These are phyloP conservation scores for Jatropha podagrica DNA, from an alignment of 441 rosid species.

Conservation along the genomic window DNA sequence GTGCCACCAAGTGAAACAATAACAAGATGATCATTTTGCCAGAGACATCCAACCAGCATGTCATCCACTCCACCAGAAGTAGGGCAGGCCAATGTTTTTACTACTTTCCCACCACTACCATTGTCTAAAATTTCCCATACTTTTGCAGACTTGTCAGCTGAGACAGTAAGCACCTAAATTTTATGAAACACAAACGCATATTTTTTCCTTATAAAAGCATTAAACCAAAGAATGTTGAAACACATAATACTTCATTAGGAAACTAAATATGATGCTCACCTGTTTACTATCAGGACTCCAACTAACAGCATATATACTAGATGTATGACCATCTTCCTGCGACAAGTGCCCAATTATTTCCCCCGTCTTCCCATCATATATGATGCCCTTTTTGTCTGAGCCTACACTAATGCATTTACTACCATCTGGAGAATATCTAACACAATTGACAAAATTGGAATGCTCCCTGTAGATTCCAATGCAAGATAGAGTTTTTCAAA, in stretches of 20 bases:
- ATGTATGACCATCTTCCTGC: constrained; percentile 80
- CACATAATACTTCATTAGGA: too few relatives aligned
- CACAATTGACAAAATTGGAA: constrained; percentile 92
- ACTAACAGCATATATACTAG: constrained; percentile 85
- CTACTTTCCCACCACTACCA: constrained; percentile 56
- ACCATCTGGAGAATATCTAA: constrained; percentile 93
- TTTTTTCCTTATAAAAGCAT: too few relatives aligned
- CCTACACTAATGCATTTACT: constrained; percentile 82
- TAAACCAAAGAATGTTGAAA: too few relatives aligned
- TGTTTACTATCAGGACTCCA: constrained; percentile 94
- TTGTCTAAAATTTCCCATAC: constrained; percentile 80
- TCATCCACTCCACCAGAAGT: constrained; percentile 88
- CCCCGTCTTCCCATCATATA: constrained; percentile 84
- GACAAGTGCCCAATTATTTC: constrained; percentile 76
- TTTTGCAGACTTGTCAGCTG: constrained; percentile 97
- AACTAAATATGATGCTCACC: constrained; percentile 36
- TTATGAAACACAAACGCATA: background rate
- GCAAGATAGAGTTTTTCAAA: too few relatives aligned
- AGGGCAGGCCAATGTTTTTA: constrained; percentile 60
- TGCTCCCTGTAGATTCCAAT: constrained; percentile 57
- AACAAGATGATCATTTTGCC: constrained; percentile 86
- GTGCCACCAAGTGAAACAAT: constrained; percentile 92
- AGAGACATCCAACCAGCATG: constrained; percentile 94
- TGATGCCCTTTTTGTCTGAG: constrained; percentile 85
- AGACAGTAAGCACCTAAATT: constrained; percentile 74